These are phyloP conservation scores for Teunomyces pallodes DNA, from an alignment of 805 yeast genomes.

Conservation along the genomic window DNA sequence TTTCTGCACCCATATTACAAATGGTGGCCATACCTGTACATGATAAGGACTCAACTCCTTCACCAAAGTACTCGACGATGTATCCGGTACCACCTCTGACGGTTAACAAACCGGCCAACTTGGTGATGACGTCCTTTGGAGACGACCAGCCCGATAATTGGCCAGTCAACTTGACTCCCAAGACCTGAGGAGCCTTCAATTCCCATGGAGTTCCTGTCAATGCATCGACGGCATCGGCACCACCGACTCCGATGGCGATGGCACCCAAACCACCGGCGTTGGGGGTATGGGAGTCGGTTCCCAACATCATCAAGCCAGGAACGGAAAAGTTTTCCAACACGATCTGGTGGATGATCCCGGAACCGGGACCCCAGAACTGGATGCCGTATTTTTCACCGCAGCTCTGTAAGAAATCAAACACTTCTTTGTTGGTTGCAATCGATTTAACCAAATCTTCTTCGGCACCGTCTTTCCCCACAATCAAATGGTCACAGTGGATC, in stretches of 20 bases:
- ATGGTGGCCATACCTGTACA: constrained; percentile 99
- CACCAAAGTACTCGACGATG: constrained; percentile 95
- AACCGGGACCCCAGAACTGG: constrained; percentile 99
- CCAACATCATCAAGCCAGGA: constrained; percentile 96
- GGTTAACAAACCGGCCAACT: constrained; percentile 89
- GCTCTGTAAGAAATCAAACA: constrained; percentile 87
- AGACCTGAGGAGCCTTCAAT: constrained; percentile 91
- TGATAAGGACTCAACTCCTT: constrained; percentile 86
- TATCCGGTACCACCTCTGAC: constrained; percentile 98
- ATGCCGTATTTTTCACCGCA: constrained; percentile 95
- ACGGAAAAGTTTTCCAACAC: constrained; percentile 95
- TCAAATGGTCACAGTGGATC: constrained; percentile 96
- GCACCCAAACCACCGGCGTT: constrained; percentile 99
- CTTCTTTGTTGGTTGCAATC: constrained; percentile 85
- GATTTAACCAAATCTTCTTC: constrained; percentile 77
- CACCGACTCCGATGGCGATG: constrained; percentile 98
- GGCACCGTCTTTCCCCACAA: constrained; percentile 95
- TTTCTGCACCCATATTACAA: constrained; percentile 99
- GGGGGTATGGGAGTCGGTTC: constrained; percentile 98
- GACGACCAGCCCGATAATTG: constrained; percentile 92
- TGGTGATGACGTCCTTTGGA: constrained; percentile 92
- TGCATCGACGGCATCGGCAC: constrained; percentile 98
- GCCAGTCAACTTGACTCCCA: constrained; percentile 95
- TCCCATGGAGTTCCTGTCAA: constrained; percentile 96
- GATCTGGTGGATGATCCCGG: constrained; percentile 98